Conservation (phyloP, 768 basidiomycete species). For the Agrocybe pediades region DNA sequence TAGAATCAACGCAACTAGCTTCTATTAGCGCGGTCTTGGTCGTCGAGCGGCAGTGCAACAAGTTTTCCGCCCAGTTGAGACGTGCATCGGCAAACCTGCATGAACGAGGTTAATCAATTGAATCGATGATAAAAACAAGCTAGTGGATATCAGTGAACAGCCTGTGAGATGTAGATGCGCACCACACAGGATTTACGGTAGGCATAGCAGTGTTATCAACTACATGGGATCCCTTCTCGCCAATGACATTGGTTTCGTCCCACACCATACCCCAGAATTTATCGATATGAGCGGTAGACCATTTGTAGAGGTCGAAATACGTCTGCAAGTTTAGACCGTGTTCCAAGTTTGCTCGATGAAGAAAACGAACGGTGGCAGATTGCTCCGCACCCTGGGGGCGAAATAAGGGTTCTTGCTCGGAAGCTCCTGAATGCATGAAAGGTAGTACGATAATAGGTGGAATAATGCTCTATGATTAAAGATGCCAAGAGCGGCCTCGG, state of each 20-base stretch:
- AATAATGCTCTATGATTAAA: conserved; percentile 2
- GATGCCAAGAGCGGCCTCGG: conserved; percentile 12
- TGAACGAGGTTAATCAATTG: conserved; percentile 9
- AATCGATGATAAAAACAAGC: background rate
- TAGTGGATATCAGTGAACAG: background rate
- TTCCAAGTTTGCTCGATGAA: conserved; percentile 49
- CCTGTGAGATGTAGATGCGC: conserved; percentile 10
- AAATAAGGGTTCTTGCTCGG: conserved; percentile 38
- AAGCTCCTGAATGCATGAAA: conserved; percentile 6
- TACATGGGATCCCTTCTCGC: conserved; percentile 60
- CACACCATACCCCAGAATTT: conserved; percentile 76
- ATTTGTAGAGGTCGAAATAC: conserved; percentile 66
- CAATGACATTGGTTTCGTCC: conserved; percentile 65
- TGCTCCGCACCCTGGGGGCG: conserved; percentile 40
- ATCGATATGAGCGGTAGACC: conserved; percentile 63
- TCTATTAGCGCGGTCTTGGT: conserved; percentile 69
- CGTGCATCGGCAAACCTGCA: conserved; percentile 56
- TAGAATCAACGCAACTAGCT: conserved; percentile 52
- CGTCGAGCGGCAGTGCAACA: conserved; percentile 59
- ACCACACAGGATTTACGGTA: conserved; percentile 71
- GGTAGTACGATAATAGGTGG: background rate
- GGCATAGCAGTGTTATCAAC: conserved; percentile 58
- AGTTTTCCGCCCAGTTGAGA: conserved; percentile 84
- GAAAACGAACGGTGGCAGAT: conserved; percentile 52
- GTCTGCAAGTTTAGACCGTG: conserved; percentile 45